Evolutionary conservation across 805 yeast genomes (phyloP), one percentile per base, ranked within the genome.

Genomic region (Huiozyma naganishii): DNA sequence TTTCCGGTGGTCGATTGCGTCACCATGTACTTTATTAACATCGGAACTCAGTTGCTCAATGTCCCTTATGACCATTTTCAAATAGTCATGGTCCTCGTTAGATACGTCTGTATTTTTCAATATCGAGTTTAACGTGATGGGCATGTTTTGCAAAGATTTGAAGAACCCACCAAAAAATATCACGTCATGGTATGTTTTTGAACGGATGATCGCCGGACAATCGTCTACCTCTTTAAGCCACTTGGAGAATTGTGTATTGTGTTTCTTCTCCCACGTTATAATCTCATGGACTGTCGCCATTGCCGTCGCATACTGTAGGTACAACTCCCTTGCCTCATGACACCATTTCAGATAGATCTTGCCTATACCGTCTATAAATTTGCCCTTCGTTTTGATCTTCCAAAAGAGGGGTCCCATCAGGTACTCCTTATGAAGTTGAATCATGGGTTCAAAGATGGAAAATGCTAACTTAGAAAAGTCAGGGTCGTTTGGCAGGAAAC

Each of bases 331-430:
- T 0, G 85, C 87, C 17, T 67, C 70, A 29, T 65, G 64, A 1
- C 80, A 69, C 95, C 95, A 86, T 13, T 72, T 71, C 29, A 70
- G 59, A 48, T 83, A 76, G 8, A 83, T 69, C 39, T 76, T 77
- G 4, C 83, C 83, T 11, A 84, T 70, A 7, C 77, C 76, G 32
- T 70, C 72, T 10, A 86, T 73, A 45, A 77, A 80, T 41, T 80
- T 82, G 0, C 90, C 89, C 45, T 79, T 80, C 3, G 74, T 64
- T 27, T 73, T 65, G 37, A 84, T 66, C 37, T 81, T 73, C 45
- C 66, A 64, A 30, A 79, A 64, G 29, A 86, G 64, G 0, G 85
- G 86, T 10, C 71, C 73, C 40, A 80, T 65, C 2, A 86, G 61
- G 28, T 64, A 64, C 37, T 67, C 69, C 41, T 71, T 67, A 52